A percentile compares a stretch with the other conserved stretches of the same genome.
Conservation (phyloP, 495 filamentous ascomycete genomes). For the Annulohypoxylon moriforme region DNA sequence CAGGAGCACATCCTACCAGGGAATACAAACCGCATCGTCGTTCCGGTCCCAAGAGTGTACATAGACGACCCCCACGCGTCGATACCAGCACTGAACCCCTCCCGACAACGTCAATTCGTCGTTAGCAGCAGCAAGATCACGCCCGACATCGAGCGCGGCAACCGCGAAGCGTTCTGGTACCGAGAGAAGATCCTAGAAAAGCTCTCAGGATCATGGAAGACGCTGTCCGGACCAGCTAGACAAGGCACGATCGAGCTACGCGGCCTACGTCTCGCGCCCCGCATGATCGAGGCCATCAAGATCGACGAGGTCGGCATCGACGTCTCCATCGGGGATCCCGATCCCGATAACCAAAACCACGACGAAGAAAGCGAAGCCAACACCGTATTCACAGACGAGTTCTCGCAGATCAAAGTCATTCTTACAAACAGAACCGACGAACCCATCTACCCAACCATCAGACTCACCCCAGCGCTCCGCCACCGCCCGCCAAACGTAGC, state of each 20-base stretch:
- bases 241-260: constrained; percentile 80
- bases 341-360: not conserved
- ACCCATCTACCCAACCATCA: constrained; percentile 77
- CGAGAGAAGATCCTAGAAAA: constrained; percentile 82
- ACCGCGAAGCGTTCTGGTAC: constrained; percentile 92
- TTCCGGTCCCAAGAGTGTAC: constrained; percentile 81
- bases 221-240: constrained; percentile 64
- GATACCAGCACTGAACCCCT: constrained; percentile 83
- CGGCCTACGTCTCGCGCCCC: constrained; percentile 72
- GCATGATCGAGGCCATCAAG: constrained; percentile 86
- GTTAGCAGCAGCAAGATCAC: constrained; percentile 82
- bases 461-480: constrained; percentile 79
- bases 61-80: constrained; percentile 78
- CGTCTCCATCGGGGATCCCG: constrained; percentile 61
- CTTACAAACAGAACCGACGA: constrained; percentile 76
- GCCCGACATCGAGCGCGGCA: constrained; percentile 80
- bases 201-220: constrained; percentile 77
- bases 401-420: constrained; percentile 73
- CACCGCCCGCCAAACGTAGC: constrained; percentile 78
- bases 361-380: constrained; percentile 9
- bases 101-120: constrained; percentile 85
- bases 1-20: constrained; percentile 77
- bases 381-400: constrained; percentile 74
- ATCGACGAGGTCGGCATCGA: constrained; percentile 82
- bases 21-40: constrained; percentile 78